Conservation (phyloP, 768 basidiomycete species). For the Xerocomellus amylosporus region DNA sequence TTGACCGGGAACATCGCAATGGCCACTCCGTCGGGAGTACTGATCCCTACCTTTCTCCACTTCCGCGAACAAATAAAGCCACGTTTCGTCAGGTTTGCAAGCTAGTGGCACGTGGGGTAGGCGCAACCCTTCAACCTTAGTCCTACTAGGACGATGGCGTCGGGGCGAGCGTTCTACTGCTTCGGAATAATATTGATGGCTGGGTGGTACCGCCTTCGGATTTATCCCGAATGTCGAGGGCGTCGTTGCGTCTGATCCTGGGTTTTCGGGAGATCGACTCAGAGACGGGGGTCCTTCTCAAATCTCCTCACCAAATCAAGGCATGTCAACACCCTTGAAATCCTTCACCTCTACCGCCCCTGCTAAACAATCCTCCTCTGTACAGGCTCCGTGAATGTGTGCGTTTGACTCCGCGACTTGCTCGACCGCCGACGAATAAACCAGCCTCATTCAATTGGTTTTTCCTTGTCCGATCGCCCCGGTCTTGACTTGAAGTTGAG, state of each 20-base stretch:
- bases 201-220: background rate
- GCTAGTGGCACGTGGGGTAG: constrained; percentile 4
- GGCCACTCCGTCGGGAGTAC: background rate
- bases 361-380: background rate
- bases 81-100: background rate
- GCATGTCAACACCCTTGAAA: background rate
- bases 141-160: background rate
- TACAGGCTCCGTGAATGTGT: no score
- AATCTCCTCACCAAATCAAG: background rate
- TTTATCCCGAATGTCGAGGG: background rate
- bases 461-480: background rate
- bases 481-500: background rate
- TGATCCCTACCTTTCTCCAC: background rate
- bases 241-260: background rate
- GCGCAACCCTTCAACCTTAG: constrained; percentile 1
- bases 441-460: background rate
- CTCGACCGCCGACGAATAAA: background rate
- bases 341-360: background rate
- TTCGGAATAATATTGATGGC: background rate
- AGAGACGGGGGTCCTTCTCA: background rate
- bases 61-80: background rate
- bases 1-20: background rate
- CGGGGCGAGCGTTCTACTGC: background rate
- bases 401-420: background rate
- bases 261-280: background rate